Base-by-base conservation (phyloP, 768 basidiomycete species). In the Auriscalpium orientale region DNA sequence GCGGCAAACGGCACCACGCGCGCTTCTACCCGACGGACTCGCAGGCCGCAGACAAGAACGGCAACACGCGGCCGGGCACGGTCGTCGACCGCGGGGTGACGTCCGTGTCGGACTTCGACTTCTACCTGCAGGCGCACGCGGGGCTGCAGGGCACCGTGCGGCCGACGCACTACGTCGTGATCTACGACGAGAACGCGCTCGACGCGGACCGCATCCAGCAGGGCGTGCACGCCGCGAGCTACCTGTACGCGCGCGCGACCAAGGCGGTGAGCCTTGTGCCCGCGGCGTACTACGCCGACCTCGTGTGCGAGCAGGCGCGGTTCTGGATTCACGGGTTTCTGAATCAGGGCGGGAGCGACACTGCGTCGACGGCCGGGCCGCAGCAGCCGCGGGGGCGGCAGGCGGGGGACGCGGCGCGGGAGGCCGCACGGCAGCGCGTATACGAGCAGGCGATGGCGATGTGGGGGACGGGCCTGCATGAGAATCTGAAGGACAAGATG, bases 181-280 rank as follows among this genome's bases (percentile, higher is more conserved):
- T 91, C 4, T 87, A 91, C 66, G 90, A 92, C 68, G 89, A 93
- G 70, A 84, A 80, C 64, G 65, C 56, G 3, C 72, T 91, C n/a
- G 71, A 70, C 1, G 84, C 89, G 0, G 84, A 94, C 66, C 80
- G 81, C 15, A 72, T 91, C 11, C 91, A 93, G 65, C 75, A 83
- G 57, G 85, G 89, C 1, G 82, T 87, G 0, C 79, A 91, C 64
- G 74, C 81, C 53, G 69, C 76, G 13, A 83, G 82, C 62, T 91
- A 91, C 64, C 73, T 89, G 13, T 94, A 89, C 61, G 89, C 86
- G 0, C 80, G 91, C 4, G 89, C 90, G 0, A 94, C 89, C 3
- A 86, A 88, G 62, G 85, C 89, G 0, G 91, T 94, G 34, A 89
- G 87, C 65, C 72, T 92, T 21, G 76, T 91, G 11, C 89, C 90